A percentile compares a stretch with the other conserved stretches of the same genome.
These are phyloP conservation scores for Isatis tinctoria DNA, from an alignment of 345 rosid species.

Conservation along the genomic window DNA sequence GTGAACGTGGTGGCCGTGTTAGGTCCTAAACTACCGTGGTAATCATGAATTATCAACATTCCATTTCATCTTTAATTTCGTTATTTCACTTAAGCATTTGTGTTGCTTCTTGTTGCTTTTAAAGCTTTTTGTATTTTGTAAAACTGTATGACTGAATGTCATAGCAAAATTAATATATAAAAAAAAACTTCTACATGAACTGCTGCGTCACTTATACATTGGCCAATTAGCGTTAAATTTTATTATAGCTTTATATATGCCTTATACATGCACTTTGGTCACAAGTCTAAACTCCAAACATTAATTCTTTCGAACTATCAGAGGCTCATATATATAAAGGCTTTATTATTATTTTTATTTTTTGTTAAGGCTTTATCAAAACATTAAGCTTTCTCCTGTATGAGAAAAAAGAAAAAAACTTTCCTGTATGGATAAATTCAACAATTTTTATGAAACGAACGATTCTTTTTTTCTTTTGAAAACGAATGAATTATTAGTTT, in stretches of 20 bases:
- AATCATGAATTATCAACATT: no score
- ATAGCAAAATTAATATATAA: no score
- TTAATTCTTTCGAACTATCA: not conserved
- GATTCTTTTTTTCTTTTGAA: not conserved
- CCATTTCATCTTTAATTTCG: no score
- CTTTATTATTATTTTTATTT: not conserved
- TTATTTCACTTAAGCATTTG: no score
- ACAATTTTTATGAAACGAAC: not conserved
- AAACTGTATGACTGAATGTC: no score
- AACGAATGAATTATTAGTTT: not conserved
- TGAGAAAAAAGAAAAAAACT: no score
- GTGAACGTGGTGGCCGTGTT: no score
- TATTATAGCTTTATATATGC: not conserved
- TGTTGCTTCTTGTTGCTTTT: no score
- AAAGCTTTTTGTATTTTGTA: no score
- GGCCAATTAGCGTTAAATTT: not conserved
- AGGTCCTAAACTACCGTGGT: no score
- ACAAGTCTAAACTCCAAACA: not conserved
- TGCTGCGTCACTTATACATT: not conserved
- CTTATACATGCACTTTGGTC: not conserved
- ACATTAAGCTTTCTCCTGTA: not conserved
- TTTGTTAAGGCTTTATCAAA: not conserved
- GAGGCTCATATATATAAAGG: not conserved
- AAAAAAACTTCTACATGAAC: conserved; percentile 10
- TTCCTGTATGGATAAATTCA: not conserved